phyloP scores from a whole-genome alignment of 208 protist genomes.

The Porcisia deanei region DNA sequence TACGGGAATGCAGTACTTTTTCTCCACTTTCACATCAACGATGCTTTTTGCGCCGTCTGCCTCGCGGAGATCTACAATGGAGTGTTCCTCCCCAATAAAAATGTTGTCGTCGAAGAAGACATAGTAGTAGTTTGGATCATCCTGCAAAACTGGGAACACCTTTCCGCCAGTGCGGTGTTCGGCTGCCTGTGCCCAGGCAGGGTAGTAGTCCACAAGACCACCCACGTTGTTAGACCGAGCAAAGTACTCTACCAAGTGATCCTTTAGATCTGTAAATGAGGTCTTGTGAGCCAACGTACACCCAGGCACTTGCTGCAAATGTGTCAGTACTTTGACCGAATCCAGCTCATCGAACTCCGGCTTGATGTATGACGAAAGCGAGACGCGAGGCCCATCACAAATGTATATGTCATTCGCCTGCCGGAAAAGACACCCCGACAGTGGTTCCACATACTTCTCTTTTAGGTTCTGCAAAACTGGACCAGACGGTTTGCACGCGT shows the following conservation, averaged over 20 bases:
- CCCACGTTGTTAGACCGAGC: conserved; percentile 57
- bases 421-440: conserved; percentile 73
- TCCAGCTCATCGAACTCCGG: conserved; percentile 32
- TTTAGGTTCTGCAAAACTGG: conserved; percentile 45
- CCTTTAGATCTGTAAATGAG: conserved; percentile 49
- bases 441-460: conserved; percentile 41
- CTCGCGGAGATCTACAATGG: conserved; percentile 88
- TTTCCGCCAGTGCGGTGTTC: conserved; percentile 82
- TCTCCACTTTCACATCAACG: conserved; percentile 44
- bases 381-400: conserved; percentile 61
- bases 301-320: conserved; percentile 44
- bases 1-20: conserved; percentile 72
- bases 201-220: conserved; percentile 91
- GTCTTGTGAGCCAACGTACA: conserved; percentile 48
- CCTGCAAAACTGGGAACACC: conserved; percentile 65
- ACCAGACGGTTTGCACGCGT: conserved; percentile 66
- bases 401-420: conserved; percentile 65
- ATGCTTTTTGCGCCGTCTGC: conserved; percentile 42
- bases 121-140: conserved; percentile 42
- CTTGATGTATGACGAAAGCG: conserved; percentile 36
- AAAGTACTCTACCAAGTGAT: conserved; percentile 60
- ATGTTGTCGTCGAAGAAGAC: conserved; percentile 94
- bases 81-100: conserved; percentile 75
- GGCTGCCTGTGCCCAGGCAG: conserved; percentile 77
- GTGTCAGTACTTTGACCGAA: conserved; percentile 22